These are phyloP conservation scores for Corrigiola litoralis DNA, from an alignment of 179 eudicot species.

Conservation along the genomic window DNA sequence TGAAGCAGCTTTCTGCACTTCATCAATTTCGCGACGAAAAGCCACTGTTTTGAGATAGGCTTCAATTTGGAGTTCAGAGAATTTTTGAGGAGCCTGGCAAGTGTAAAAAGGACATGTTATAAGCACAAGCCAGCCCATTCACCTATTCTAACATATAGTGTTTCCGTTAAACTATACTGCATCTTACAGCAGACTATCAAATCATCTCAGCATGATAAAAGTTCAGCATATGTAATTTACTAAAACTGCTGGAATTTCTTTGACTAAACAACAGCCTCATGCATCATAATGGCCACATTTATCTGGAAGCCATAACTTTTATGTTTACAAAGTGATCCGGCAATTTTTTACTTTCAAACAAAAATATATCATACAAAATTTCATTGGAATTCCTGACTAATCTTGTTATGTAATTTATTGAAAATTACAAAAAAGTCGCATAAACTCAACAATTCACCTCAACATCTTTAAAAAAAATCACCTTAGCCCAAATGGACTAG, in stretches of 20 bases:
- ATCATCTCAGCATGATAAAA: too few relatives aligned
- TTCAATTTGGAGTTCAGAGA: slow-evolving; percentile 93
- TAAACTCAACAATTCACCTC: background rate
- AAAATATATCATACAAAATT: background rate
- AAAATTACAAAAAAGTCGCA: background rate
- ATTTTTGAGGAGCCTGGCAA: slow-evolving; percentile 73
- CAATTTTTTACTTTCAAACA: too few relatives aligned
- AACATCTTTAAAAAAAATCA: background rate
- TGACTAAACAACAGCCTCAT: too few relatives aligned
- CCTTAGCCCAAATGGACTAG: background rate
- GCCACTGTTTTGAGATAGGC: slow-evolving; percentile 98
- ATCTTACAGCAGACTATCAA: too few relatives aligned
- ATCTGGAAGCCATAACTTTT: too few relatives aligned
- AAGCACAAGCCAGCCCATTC: background rate
- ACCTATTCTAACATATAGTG: background rate
- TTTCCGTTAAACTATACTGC: too few relatives aligned
- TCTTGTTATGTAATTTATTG: background rate
- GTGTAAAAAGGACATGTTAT: slow-evolving; percentile 13
- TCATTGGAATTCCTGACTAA: background rate
- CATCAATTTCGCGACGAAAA: slow-evolving; percentile 92
- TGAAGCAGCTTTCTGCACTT: slow-evolving; percentile 84
- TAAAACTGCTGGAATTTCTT: too few relatives aligned
- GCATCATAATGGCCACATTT: too few relatives aligned
- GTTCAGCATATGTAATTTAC: too few relatives aligned
- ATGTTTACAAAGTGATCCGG: too few relatives aligned